phyloP scores from a whole-genome alignment of 2,329 filamentous ascomycete genomes.

The Metarhizium sp. region DNA sequence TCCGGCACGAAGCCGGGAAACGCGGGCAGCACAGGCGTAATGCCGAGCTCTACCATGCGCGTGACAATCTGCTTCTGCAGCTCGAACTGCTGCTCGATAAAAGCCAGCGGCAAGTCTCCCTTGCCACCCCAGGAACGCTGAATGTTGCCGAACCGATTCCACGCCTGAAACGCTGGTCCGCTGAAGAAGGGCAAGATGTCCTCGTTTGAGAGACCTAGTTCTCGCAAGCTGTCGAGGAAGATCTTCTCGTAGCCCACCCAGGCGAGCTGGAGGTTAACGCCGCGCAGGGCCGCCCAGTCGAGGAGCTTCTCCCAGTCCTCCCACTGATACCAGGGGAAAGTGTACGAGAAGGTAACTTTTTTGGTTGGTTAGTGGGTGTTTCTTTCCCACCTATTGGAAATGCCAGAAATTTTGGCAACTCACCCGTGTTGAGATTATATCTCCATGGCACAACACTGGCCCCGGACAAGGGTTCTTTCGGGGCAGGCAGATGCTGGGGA shows the following conservation, averaged over 20 bases:
- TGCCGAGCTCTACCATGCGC: conserved; percentile 42
- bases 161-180: conserved; percentile 41
- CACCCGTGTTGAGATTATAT: conserved; percentile 42
- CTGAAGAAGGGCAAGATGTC: conserved; percentile 38
- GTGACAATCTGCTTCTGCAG: conserved; percentile 37
- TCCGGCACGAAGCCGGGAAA: conserved; percentile 41
- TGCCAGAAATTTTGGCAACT: not conserved
- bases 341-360: conserved; percentile 42
- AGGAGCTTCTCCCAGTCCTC: conserved; percentile 42
- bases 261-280: conserved; percentile 40
- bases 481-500: conserved; percentile 3
- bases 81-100: conserved; percentile 37
- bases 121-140: conserved; percentile 37
- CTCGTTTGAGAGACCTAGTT: conserved; percentile 31
- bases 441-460: conserved; percentile 12
- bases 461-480: conserved; percentile 5
- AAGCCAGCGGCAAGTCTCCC: conserved; percentile 28
- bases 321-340: conserved; percentile 41
- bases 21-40: conserved; percentile 40
- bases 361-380: not conserved
- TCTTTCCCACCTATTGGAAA: not conserved
- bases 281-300: conserved; percentile 43
- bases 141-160: conserved; percentile 46
- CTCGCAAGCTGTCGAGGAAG: conserved; percentile 35
- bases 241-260: conserved; percentile 44